Conservation (phyloP, 2,329 filamentous ascomycete species). For the Gnomoniopsis sp. region DNA sequence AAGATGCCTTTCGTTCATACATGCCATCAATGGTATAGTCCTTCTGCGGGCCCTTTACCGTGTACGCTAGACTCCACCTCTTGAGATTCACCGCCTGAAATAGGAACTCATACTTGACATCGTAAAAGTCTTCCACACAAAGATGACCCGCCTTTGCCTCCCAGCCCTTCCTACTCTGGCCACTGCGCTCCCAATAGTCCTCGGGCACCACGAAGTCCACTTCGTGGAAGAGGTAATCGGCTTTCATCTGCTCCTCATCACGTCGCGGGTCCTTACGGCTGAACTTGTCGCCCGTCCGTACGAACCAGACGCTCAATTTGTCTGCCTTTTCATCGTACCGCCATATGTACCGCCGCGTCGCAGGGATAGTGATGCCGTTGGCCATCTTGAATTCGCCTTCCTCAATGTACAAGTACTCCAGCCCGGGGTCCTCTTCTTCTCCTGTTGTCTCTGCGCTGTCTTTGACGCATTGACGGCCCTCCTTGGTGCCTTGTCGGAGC, state of each 20-base stretch:
- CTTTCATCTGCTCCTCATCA: constrained; percentile 57
- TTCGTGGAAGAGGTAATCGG: constrained; percentile 73
- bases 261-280: constrained; percentile 73
- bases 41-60: constrained; percentile 69
- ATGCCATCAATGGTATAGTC: constrained; percentile 61
- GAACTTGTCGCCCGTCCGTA: constrained; percentile 57
- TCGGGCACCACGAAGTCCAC: constrained; percentile 55
- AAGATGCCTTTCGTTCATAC: constrained; percentile 39
- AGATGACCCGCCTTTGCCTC: constrained; percentile 64
- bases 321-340: constrained; percentile 62
- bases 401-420: constrained; percentile 68
- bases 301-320: constrained; percentile 69
- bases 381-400: constrained; percentile 62
- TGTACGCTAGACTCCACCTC: constrained; percentile 60
- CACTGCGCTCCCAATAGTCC: constrained; percentile 21
- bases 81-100: constrained; percentile 56
- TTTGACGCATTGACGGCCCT: constrained; percentile 40
- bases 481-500: constrained; percentile 55
- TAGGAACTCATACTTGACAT: constrained; percentile 65
- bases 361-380: constrained; percentile 54
- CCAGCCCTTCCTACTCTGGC: constrained; percentile 46
- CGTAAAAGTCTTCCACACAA: constrained; percentile 69
- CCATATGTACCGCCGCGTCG: constrained; percentile 67
- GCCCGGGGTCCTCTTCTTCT: constrained; percentile 32
- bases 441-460: neutral